These are phyloP conservation scores for Arctium lappa DNA, from an alignment of 129 eudicot species.

Conservation along the genomic window DNA sequence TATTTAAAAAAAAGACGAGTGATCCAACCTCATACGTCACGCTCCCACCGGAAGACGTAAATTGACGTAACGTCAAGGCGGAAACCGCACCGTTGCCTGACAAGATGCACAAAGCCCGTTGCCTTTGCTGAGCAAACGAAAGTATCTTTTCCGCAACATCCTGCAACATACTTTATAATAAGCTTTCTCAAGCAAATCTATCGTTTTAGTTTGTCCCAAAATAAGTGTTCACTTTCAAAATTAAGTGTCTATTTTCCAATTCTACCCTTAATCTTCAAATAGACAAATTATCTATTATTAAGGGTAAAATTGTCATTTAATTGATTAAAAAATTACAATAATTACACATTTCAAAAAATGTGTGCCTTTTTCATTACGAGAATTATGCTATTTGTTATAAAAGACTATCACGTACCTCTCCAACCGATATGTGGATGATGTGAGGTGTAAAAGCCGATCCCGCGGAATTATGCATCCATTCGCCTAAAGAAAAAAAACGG, in stretches of 20 bases:
- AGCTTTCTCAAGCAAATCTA: neutral
- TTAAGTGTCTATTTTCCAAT: neutral
- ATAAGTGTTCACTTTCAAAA: no score
- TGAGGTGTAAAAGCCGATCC: conserved; percentile 96
- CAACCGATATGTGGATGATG: conserved; percentile 61
- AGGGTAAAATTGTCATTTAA: neutral
- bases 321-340: no score
- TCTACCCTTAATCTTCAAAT: neutral
- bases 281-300: neutral
- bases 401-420: conserved; percentile 57
- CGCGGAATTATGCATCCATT: conserved; percentile 96
- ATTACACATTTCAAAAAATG: no score
- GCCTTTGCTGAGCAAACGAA: conserved; percentile 79
- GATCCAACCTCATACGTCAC: conserved; percentile 74
- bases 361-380: neutral
- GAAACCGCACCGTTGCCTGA: conserved; percentile 81
- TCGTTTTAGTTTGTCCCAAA: neutral
- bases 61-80: conserved; percentile 69
- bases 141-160: conserved; percentile 73
- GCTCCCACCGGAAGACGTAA: conserved; percentile 52
- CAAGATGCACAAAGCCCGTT: conserved; percentile 78
- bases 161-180: conserved; percentile 30
- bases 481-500: conserved; percentile 43
- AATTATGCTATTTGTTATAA: neutral
- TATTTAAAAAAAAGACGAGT: neutral